These are phyloP conservation scores for Eimeria zaria DNA, from an alignment of 169 alveolate species.

Conservation along the genomic window DNA sequence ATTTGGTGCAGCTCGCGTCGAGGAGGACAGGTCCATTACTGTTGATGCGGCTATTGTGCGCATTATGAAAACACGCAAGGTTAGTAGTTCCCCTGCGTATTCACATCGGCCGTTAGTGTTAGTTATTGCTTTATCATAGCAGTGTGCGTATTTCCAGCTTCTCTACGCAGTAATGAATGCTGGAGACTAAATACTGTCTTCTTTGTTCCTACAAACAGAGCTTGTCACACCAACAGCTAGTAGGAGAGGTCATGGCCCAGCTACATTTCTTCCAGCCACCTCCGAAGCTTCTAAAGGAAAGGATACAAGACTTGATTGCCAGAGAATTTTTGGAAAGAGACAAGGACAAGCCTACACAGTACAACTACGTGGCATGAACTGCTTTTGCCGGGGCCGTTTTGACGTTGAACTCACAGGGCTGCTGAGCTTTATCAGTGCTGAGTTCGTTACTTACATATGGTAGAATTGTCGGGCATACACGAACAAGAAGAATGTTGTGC, in stretches of 20 bases:
- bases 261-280: constrained; percentile 89
- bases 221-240: constrained; percentile 88
- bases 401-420: neutral
- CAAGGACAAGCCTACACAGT: constrained; percentile 87
- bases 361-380: constrained; percentile 89
- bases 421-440: neutral
- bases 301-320: constrained; percentile 93
- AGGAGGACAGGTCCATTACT: constrained; percentile 95
- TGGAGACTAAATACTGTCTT: neutral
- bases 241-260: constrained; percentile 87
- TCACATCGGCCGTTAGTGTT: neutral
- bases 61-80: constrained; percentile 94
- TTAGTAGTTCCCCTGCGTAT: constrained; percentile 7
- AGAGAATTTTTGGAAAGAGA: constrained; percentile 94
- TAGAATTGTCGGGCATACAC: neutral
- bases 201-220: constrained; percentile 60
- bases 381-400: neutral
- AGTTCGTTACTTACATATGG: neutral
- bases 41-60: constrained; percentile 96
- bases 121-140: neutral
- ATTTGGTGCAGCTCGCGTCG: constrained; percentile 86
- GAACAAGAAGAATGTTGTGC: neutral
- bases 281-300: constrained; percentile 90
- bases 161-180: neutral
- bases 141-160: neutral